Base-by-base conservation (phyloP, 306 rosid species). In the Vachellia pachyceras region DNA sequence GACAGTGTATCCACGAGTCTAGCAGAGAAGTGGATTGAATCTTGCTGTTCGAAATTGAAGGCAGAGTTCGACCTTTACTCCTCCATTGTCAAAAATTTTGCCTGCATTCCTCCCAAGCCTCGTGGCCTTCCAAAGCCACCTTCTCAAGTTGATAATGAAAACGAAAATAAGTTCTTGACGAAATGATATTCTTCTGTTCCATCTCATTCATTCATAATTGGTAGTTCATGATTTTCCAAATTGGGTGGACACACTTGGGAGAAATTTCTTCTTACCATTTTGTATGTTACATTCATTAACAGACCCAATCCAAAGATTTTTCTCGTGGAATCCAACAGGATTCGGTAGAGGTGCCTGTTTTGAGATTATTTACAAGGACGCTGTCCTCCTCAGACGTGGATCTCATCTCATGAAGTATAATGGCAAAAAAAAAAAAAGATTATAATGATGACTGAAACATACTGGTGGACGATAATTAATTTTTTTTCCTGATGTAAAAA, bases 11-110 rank as follows among this genome's bases (percentile, higher is more conserved):
- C 99, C 10, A 95, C 97, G 2, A 84, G 87, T 17, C 97, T 95
- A 6, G 99, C 99, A 36, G 97, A 95, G 88, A 95, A 91, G 89
- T 95, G 99, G 99, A 95, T 95, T 54, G 92, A 86, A 71, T 97
- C 92, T 68, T 87, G 93, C 88, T 91, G 97, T 86, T 79, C 72
- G 77, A 93, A 95, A 86, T 75, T 93, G 80, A 95, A 90, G 87
- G 94, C 94, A 0, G 99, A 95, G 72, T 95, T 93, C 49, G 94
- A 95, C 70, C 94, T 95, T 63, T 85, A 88, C 90, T 90, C 90
- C 64, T 89, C 94, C 42, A 87, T 93, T 63, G 78, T 95, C 13
- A 88, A 80, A 83, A 83, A 85, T 78, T 73, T 93, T 77, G 88
- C 88, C 67, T 88, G 89, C 85, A 84, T 85, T 66, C 83, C 93